Evolutionary conservation across 1,284 basidiomycete genomes (phyloP), one percentile per base, ranked within the genome.

Genomic region (Schizopora paradoxa): DNA sequence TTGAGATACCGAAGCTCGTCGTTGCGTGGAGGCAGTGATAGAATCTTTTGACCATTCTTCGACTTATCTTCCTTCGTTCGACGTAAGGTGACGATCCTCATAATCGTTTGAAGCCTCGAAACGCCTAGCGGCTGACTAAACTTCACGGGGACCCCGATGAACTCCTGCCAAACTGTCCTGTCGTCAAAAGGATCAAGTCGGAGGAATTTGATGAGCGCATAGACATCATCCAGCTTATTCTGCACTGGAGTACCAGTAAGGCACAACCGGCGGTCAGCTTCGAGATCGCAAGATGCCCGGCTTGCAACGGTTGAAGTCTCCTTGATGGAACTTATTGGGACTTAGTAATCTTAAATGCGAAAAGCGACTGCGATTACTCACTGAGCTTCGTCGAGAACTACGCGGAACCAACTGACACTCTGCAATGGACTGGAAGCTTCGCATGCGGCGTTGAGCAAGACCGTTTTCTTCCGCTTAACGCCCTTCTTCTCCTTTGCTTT

Each of bases 351-450:
- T 1, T 33, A 43, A 42, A 28, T 45, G 39, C 45, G 45, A 47
- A 31, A 37, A 21, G 72, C 28, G 27, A 23, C 14, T 37, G n/a
- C 2, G 22, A 37, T 21, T 2, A 69, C 91, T 70, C 65, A 95
- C 92, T 98, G 94, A 26, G 96, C 96, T 67, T 99, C 96, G 62
- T 99, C 96, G 7, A 99, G 78, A 7, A 99, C 94, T 21, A 99
- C 86, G 48, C 96, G 76, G 67, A 97, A 99, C 96, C 96, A 99
- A 59, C 96, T 83, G 27, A 99, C 82, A 56, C 86, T 87, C 67
- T 99, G 96, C 52, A 99, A 65, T n/a, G 95, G 82, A 61, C 91
- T 95, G 2, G 81, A 74, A 32, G 74, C 72, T 61, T 91, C 91
- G 38, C 61, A 59, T 29, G 66, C 63, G 21, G 67, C 68, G 36